Conservation (phyloP, 2,329 filamentous ascomycete genomes). For the Fusarium nematophilum region DNA sequence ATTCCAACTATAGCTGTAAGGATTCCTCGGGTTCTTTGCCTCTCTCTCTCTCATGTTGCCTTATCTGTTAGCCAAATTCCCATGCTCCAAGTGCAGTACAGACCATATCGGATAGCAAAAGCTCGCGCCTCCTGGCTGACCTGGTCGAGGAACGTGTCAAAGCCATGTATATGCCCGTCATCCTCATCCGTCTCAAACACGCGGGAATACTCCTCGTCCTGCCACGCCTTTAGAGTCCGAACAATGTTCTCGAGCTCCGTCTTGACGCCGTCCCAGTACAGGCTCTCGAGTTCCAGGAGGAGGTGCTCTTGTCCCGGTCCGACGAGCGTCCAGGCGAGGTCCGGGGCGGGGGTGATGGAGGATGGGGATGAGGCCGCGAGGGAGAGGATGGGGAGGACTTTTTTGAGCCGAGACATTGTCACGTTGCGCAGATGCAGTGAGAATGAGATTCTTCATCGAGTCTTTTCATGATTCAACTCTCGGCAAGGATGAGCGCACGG, state of each 20-base stretch:
- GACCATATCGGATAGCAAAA: constrained; percentile 37
- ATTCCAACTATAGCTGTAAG: too few species aligned
- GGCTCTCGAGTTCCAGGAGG: constrained; percentile 25
- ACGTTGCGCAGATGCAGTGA: background rate
- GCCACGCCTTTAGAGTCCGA: constrained; percentile 36
- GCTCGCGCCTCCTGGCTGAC: constrained; percentile 36
- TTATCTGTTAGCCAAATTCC: background rate
- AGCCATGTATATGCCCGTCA: constrained; percentile 31
- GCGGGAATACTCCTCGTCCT: constrained; percentile 24
- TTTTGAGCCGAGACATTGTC: constrained; percentile 29
- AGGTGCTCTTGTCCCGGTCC: constrained; percentile 29
- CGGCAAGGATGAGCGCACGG: background rate
- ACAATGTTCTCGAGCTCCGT: constrained; percentile 39
- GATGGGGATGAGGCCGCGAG: constrained; percentile 11
- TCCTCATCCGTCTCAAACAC: constrained; percentile 30
- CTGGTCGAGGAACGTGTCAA: constrained; percentile 37
- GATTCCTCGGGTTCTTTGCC: background rate
- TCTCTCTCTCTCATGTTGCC: constrained; percentile 22
- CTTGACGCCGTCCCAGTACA: constrained; percentile 39
- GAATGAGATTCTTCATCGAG: too few species aligned
- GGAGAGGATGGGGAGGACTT: constrained; percentile 26
- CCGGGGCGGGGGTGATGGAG: constrained; percentile 26
- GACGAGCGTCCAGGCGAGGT: constrained; percentile 25
- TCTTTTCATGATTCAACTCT: background rate
- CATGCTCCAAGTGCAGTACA: background rate